These are phyloP conservation scores for Tetrapisispora phaffii DNA, from an alignment of 805 yeast genomes.

Conservation along the genomic window DNA sequence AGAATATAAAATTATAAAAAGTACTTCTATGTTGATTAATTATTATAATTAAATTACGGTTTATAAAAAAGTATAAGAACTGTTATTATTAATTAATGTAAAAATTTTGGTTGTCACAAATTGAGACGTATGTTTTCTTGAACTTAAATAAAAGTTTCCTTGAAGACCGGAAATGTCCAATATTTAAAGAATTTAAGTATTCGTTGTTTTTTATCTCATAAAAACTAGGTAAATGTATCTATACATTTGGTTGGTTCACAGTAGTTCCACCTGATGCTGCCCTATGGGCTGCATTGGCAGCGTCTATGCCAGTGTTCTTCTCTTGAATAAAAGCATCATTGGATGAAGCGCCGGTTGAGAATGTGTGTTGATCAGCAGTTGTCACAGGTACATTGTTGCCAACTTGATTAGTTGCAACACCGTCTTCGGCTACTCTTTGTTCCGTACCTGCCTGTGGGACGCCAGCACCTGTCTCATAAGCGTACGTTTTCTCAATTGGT, in stretches of 20 bases:
- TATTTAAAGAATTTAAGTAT: no score
- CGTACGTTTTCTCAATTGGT: neutral
- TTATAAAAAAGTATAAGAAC: neutral
- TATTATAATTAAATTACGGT: neutral
- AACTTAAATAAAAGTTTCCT: no score
- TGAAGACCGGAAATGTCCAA: no score
- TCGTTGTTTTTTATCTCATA: no score
- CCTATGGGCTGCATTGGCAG: neutral
- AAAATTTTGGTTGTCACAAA: no score
- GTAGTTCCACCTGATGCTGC: neutral
- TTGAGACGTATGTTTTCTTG: no score
- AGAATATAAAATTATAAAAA: no score
- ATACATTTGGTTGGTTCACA: neutral
- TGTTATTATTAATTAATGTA: no score
- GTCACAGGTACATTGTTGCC: neutral
- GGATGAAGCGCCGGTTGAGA: conserved; percentile 4
- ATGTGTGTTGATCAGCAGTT: conserved; percentile 2
- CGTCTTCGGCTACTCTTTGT: neutral
- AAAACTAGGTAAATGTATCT: no score
- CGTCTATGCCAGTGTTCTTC: neutral
- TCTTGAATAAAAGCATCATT: conserved; percentile 2
- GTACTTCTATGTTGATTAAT: no score
- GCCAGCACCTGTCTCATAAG: neutral
- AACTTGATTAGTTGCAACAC: neutral
- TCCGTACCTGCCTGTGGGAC: neutral